Conservation (phyloP, 208 protist species). For the Acanthamoeba divionensis region DNA sequence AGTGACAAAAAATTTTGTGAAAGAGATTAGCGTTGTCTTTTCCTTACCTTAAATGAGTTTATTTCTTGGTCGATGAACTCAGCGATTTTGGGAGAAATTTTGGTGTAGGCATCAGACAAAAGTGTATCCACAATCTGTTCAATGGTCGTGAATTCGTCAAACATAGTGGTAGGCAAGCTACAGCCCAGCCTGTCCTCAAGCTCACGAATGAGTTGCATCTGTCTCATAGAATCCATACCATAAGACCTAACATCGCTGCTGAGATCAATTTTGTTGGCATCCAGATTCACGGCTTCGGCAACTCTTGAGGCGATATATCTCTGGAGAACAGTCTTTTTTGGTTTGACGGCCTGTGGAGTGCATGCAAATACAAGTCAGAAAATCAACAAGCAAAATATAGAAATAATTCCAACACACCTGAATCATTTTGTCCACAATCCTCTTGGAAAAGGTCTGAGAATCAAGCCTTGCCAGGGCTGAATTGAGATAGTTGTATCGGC, state of each 20-base stretch:
- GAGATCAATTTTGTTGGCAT: background rate
- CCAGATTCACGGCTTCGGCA: conserved; percentile 14
- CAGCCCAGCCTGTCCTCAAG: conserved; percentile 6
- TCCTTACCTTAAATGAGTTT: background rate
- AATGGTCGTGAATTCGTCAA: conserved; percentile 8
- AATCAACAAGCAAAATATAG: no score
- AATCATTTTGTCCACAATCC: no score
- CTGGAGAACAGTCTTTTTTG: background rate
- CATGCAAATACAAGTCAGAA: no score
- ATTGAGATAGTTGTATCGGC: conserved; percentile 11
- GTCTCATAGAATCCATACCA: background rate
- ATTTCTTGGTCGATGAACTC: conserved; percentile 31
- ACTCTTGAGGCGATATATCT: background rate
- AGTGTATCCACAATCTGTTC: conserved; percentile 13
- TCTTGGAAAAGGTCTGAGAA: background rate
- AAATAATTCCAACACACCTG: no score
- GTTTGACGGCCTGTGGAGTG: conserved; percentile 8
- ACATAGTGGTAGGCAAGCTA: background rate
- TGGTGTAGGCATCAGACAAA: conserved; percentile 22
- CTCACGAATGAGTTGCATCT: conserved; percentile 10
- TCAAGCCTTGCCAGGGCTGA: background rate
- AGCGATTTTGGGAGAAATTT: background rate
- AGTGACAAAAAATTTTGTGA: no score
- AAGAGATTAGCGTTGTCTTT: background rate
- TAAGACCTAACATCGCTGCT: background rate